Evolutionary conservation across 805 yeast genomes (phyloP).

Genomic region (Metschnikowia peoriensis): DNA sequence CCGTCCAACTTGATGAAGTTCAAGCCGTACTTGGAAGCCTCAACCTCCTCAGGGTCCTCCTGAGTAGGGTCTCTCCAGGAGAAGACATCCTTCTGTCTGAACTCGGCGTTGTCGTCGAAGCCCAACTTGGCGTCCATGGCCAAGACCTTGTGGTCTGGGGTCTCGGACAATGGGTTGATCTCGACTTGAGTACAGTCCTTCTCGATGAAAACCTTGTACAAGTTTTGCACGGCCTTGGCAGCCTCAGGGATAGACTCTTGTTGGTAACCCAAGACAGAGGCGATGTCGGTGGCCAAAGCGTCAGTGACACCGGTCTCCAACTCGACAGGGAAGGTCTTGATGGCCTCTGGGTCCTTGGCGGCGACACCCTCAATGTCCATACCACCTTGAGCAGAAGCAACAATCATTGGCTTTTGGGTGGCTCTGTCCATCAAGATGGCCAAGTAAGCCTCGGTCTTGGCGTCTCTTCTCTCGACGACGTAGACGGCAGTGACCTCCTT

Average conservation of each 20-base stretch:
- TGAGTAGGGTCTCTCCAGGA: slow-evolving; percentile 96
- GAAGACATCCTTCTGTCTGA: slow-evolving; percentile 93
- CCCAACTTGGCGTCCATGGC: slow-evolving; percentile 99
- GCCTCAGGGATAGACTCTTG: slow-evolving; percentile 77
- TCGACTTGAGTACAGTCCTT: slow-evolving; percentile 97
- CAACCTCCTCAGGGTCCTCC: slow-evolving; percentile 97
- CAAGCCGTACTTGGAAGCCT: slow-evolving; percentile 84
- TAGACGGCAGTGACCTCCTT: slow-evolving; percentile 96
- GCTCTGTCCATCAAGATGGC: slow-evolving; percentile 95
- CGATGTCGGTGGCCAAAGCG: slow-evolving; percentile 70
- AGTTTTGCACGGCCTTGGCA: slow-evolving; percentile 79
- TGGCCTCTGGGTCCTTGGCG: slow-evolving; percentile 82
- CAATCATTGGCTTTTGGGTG: slow-evolving; percentile 85
- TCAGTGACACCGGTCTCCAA: slow-evolving; percentile 79
- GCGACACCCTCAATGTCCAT: slow-evolving; percentile 99
- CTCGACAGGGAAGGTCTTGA: slow-evolving; percentile 81
- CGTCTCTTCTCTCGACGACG: slow-evolving; percentile 92
- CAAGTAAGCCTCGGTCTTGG: slow-evolving; percentile 90
- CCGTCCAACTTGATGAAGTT: slow-evolving; percentile 98
- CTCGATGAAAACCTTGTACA: slow-evolving; percentile 86
- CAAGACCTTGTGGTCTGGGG: slow-evolving; percentile 82
- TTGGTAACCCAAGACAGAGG: slow-evolving; percentile 79
- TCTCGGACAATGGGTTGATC: slow-evolving; percentile 96
- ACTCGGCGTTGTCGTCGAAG: slow-evolving; percentile 94
- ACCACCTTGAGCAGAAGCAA: slow-evolving; percentile 98